Evolutionary conservation across 2,329 filamentous ascomycete genomes (phyloP), one percentile per base, ranked within the genome.

Genomic region (Fusarium nygamai): DNA sequence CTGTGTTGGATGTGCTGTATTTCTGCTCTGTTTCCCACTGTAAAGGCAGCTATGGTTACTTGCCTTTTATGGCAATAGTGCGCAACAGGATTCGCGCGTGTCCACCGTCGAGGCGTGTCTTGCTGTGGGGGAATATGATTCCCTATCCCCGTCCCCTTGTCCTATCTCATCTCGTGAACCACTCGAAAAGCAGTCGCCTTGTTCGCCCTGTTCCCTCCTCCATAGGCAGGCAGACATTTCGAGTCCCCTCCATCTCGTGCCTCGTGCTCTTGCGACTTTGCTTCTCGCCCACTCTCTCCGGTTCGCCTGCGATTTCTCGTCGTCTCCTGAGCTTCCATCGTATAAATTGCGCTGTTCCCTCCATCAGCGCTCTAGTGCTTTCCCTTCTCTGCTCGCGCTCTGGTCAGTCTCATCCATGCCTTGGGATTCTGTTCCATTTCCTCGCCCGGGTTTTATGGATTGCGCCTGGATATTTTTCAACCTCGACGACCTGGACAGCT

Each of bases 211-310:
- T 54, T 76, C 68, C 64, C 46, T 64, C 31, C 51, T 48, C 43
- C 56, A 56, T 60, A 70, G 60, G 56, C 60, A 73, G 59, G 47
- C 64, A 76, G 70, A 54, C 58, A 70, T 68, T 68, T 63, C 64
- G 43, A 69, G 64, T 58, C 59, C 65, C 69, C 51, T 75, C 66
- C 63, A 65, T 67, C 66, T 65, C 60, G 51, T 61, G 53, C 69
- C 62, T 67, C 64, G 53, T 59, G 53, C 38, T 27, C 38, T 61
- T 62, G 61, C 70, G 46, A 67, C 73, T 68, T 77, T 71, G 64
- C 62, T 71, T 73, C 60, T 75, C 62, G 62, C 73, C 77, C 77
- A 78, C 70, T 78, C 61, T 69, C 71, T 72, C 39, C 64, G 44
- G 70, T 75, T 66, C 74, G 77, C 77, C 75, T 78, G 72, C 72